Percentiles rank a stretch among this genome's conserved stretches.
Conservation (phyloP, 2,329 filamentous ascomycete genomes). For the Stemphylium lycopersici region DNA sequence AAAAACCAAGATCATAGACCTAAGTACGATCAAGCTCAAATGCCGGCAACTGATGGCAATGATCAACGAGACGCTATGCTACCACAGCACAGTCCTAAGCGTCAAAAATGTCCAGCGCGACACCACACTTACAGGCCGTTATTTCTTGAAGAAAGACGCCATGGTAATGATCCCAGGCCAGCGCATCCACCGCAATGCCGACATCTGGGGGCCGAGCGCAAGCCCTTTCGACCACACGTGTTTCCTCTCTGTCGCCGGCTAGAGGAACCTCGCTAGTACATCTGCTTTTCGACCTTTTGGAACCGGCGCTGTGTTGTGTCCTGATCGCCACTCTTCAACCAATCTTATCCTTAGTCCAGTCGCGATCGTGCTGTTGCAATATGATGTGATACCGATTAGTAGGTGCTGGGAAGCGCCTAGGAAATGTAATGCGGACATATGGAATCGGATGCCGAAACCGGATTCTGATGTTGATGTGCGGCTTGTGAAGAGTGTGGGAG, state of each 20-base stretch:
- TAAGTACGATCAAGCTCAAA: constrained; percentile 27
- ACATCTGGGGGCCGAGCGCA: constrained; percentile 43
- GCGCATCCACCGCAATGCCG: constrained; percentile 39
- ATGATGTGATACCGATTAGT: constrained; percentile 33
- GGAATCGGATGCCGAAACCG: constrained; percentile 43
- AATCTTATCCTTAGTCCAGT: constrained; percentile 43
- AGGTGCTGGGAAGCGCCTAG: constrained; percentile 32
- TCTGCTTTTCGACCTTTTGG: constrained; percentile 46
- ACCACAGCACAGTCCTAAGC: constrained; percentile 48
- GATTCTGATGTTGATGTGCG: constrained; percentile 32
- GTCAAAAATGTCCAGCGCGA: constrained; percentile 48
- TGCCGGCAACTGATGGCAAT: constrained; percentile 52
- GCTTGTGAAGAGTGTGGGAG: constrained; percentile 10
- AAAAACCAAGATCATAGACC: too few species aligned
- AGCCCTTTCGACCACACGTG: constrained; percentile 43
- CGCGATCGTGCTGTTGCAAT: constrained; percentile 43
- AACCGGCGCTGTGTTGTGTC: constrained; percentile 44
- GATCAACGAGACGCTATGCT: constrained; percentile 53
- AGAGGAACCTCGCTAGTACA: constrained; percentile 27
- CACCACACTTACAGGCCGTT: constrained; percentile 37
- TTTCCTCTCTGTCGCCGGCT: constrained; percentile 27
- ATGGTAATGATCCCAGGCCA: constrained; percentile 47
- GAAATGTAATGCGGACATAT: constrained; percentile 34
- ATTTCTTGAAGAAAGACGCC: constrained; percentile 46
- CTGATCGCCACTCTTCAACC: constrained; percentile 48